Conservation (phyloP, 2,329 filamentous ascomycete genomes). For the Juglanconis oblonga region DNA sequence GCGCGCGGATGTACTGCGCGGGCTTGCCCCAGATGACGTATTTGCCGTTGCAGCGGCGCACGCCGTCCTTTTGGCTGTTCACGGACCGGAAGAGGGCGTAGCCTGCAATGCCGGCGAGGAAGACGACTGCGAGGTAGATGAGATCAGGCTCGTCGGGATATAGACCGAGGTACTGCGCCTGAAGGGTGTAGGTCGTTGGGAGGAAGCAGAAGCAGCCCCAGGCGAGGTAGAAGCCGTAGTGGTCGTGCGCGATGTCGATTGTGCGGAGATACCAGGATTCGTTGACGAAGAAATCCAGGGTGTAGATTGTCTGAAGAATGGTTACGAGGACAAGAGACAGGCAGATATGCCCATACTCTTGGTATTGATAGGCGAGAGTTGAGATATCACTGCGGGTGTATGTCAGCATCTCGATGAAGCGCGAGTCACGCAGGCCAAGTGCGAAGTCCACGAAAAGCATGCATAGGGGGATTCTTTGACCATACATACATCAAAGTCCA, state of each 20-base stretch:
- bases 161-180: slow-evolving; percentile 43
- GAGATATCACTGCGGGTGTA: background rate
- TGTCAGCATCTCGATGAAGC: background rate
- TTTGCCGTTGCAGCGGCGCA: slow-evolving; percentile 35
- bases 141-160: slow-evolving; percentile 29
- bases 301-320: slow-evolving; percentile 42
- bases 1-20: slow-evolving; percentile 35
- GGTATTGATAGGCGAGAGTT: slow-evolving; percentile 35
- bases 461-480: too few relatives aligned
- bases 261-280: slow-evolving; percentile 48
- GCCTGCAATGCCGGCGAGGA: slow-evolving; percentile 28
- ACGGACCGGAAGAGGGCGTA: slow-evolving; percentile 43
- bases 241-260: slow-evolving; percentile 42
- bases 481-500: slow-evolving; percentile 42
- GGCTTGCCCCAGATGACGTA: slow-evolving; percentile 42
- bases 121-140: slow-evolving; percentile 23
- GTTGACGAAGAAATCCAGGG: slow-evolving; percentile 47
- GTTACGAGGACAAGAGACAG: slow-evolving; percentile 36
- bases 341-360: slow-evolving; percentile 34
- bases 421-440: background rate
- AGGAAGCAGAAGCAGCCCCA: slow-evolving; percentile 46
- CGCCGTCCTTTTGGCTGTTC: slow-evolving; percentile 43
- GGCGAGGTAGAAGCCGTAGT: slow-evolving; percentile 42
- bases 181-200: slow-evolving; percentile 44
- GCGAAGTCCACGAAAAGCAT: slow-evolving; percentile 12